A percentile compares a stretch with the other conserved stretches of the same genome.
These are phyloP conservation scores for Kwoniella shivajii DNA, from an alignment of 1,284 basidiomycete genomes.

Conservation along the genomic window DNA sequence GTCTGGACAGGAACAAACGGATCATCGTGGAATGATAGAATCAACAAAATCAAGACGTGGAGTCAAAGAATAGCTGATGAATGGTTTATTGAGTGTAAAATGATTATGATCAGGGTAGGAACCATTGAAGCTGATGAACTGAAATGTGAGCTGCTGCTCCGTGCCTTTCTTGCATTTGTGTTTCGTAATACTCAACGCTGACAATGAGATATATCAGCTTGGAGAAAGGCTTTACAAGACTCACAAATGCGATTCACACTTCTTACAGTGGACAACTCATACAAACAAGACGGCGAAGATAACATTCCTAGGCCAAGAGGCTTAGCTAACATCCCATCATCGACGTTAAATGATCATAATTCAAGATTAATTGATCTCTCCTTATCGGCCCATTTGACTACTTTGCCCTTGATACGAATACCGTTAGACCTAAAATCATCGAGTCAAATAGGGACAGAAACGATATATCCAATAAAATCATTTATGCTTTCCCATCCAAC, in stretches of 20 bases:
- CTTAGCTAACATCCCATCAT: constrained; percentile 27
- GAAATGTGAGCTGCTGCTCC: constrained; percentile 26
- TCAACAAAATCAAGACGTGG: constrained; percentile 18
- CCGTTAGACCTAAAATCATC: constrained; percentile 5
- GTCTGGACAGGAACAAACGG: constrained; percentile 11
- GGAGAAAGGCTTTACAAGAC: constrained; percentile 15
- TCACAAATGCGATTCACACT: constrained; percentile 20
- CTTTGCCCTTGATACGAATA: constrained; percentile 6
- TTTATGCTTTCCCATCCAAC: constrained; percentile 32
- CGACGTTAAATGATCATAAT: constrained; percentile 30
- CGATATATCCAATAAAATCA: constrained; percentile 31
- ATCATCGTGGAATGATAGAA: constrained; percentile 1
- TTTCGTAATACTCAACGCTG: background rate
- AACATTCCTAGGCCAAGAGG: constrained; percentile 15
- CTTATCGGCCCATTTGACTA: constrained; percentile 17
- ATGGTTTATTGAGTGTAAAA: constrained; percentile 37
- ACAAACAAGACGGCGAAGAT: background rate
- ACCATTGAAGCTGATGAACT: constrained; percentile 30
- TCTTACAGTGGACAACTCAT: constrained; percentile 15
- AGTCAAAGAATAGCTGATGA: constrained; percentile 3
- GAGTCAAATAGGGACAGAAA: background rate
- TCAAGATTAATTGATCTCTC: constrained; percentile 41
- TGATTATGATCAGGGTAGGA: constrained; percentile 28
- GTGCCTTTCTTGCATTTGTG: background rate
- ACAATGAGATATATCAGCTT: constrained; percentile 27